Evolutionary conservation across 768 basidiomycete genomes (phyloP), one percentile per base, ranked within the genome.

Genomic region (Tephrocybe sp.): DNA sequence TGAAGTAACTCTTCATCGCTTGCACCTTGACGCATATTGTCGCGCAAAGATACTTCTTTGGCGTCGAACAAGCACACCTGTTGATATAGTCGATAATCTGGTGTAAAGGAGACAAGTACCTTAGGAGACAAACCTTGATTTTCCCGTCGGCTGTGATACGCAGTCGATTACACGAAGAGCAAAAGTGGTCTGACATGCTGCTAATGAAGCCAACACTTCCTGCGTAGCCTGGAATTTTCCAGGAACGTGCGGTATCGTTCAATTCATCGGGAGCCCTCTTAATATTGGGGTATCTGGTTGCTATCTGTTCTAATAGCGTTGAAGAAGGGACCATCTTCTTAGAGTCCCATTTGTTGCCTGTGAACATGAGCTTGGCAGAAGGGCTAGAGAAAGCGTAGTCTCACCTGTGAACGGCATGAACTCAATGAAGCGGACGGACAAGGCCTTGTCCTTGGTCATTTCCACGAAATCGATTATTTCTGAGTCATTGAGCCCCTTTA

Each of bases 111-210:
- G 32, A 4, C n/a, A 42, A 39, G 23, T 17, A 20, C 22, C 49
- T 19, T 30, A 10, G 40, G 5, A 39, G 44, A 23, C 34, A 38
- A 30, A 80, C 90, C 78, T 95, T 95, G 58, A 95, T 89, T 62
- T 93, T 82, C 5, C 93, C 92, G 59, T 95, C 92, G 11, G 91
- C 87, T n/a, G 89, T 93, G 40, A 95, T 73, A 36, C 92, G 76
- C 44, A 94, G 72, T 50, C 92, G 78, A 60, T 91, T 92, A 70
- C 92, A 95, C 1, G 85, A 83, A 1, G 81, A 77, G 67, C 92
- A 94, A 60, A 95, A 92, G 67, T 93, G 92, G 66, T 95, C 91
- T 14, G 90, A 93, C 92, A 92, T 92, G 72, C 87, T 91, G 62
- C 84, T 90, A 62, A 95, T 95, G 68, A 94, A 92, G n/a, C 85